Conservation (phyloP, 1,284 basidiomycete genomes). For the Ceratobasidium sp. region DNA sequence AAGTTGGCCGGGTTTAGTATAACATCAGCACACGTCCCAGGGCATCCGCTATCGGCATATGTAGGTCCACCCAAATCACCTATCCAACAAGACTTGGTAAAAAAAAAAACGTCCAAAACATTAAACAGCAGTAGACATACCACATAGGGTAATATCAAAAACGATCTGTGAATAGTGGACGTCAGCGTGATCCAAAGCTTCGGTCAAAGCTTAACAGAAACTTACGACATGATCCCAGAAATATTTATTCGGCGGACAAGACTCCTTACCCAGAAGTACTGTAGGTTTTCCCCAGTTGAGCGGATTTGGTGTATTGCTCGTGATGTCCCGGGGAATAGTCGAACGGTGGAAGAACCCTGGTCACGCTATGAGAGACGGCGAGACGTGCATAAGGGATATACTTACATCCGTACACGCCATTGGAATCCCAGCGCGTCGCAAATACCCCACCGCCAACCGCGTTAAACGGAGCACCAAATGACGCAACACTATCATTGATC, state of each 20-base stretch:
- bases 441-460: slow-evolving; percentile 74
- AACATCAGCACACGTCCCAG: slow-evolving; percentile 70
- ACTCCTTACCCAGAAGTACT: slow-evolving; percentile 60
- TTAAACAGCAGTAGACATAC: slow-evolving; percentile 44
- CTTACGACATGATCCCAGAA: slow-evolving; percentile 63
- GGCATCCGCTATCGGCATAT: slow-evolving; percentile 67
- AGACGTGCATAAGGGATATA: slow-evolving; percentile 36
- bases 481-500: slow-evolving; percentile 71
- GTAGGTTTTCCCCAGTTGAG: slow-evolving; percentile 67
- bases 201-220: not conserved
- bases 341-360: slow-evolving; percentile 76
- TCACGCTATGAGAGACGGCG: slow-evolving; percentile 6
- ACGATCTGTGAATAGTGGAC: slow-evolving; percentile 38
- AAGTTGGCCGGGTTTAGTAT: slow-evolving; percentile 70
- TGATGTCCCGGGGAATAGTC: slow-evolving; percentile 73
- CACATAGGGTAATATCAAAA: slow-evolving; percentile 79
- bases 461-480: slow-evolving; percentile 76
- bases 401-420: slow-evolving; percentile 73
- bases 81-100: not conserved
- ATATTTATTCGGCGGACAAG: slow-evolving; percentile 65
- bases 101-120: not conserved
- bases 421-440: slow-evolving; percentile 79
- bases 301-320: slow-evolving; percentile 61
- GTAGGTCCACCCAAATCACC: slow-evolving; percentile 82
- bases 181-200: not conserved